Conservation (phyloP, 331 rosid genomes). For the Rhamnella rubrinervis region DNA sequence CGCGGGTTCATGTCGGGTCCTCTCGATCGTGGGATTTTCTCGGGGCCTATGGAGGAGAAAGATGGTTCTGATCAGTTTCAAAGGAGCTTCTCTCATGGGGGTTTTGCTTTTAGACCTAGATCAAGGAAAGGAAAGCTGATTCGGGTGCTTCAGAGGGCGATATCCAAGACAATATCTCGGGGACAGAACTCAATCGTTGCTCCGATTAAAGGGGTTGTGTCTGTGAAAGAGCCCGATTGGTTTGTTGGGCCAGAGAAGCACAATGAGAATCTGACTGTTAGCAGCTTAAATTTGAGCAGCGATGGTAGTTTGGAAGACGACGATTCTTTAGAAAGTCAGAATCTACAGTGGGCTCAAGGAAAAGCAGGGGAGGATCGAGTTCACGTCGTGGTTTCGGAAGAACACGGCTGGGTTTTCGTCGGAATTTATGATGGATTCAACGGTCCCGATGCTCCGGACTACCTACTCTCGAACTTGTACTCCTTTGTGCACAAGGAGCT, state of each 20-base stretch:
- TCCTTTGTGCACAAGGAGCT: constrained; percentile 70
- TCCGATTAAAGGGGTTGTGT: constrained; percentile 55
- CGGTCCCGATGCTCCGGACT: constrained; percentile 99
- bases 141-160: constrained; percentile 52
- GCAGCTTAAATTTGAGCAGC: constrained; percentile 83
- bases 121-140: constrained; percentile 58
- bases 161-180: constrained; percentile 66
- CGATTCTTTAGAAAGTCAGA: constrained; percentile 71
- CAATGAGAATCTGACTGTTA: constrained; percentile 78
- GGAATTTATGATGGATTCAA: constrained; percentile 97
- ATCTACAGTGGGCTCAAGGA: constrained; percentile 99
- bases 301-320: constrained; percentile 90
- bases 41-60: constrained; percentile 85
- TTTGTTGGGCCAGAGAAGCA: constrained; percentile 48
- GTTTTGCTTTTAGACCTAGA: constrained; percentile 44
- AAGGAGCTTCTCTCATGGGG: constrained; percentile 85
- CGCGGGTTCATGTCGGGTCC: constrained; percentile 97
- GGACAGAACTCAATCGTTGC: constrained; percentile 70
- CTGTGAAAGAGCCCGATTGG: constrained; percentile 82
- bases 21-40: constrained; percentile 71
- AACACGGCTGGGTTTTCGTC: constrained; percentile 95
- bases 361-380: constrained; percentile 99
- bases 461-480: constrained; percentile 70
- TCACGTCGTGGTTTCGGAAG: constrained; percentile 97
- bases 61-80: constrained; percentile 56